phyloP scores from a whole-genome alignment of 2,329 filamentous ascomycete species.

The Cladosporium cucumerinum region DNA sequence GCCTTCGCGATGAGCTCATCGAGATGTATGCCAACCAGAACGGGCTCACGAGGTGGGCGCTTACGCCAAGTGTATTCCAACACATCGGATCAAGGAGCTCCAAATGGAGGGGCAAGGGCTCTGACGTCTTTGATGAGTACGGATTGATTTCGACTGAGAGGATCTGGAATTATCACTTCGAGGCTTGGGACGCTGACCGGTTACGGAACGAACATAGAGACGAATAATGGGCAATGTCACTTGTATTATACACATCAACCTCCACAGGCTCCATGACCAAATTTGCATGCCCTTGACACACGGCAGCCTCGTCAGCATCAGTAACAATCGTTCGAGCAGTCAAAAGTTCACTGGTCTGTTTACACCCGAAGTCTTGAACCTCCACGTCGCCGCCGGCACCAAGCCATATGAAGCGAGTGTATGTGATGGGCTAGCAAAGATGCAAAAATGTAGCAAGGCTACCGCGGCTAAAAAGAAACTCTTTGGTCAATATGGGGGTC shows the following conservation, averaged over 20 bases:
- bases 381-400: not conserved
- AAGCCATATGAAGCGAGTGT: not conserved
- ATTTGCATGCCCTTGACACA: not conserved
- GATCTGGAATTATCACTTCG: not conserved
- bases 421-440: not conserved
- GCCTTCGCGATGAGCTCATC: not conserved
- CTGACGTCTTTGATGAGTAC: not conserved
- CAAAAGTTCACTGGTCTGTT: not conserved
- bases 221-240: not conserved
- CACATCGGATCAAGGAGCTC: slow-evolving; percentile 2
- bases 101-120: not conserved
- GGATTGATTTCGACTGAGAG: not conserved
- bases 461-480: not conserved
- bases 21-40: not conserved
- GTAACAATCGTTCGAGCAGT: not conserved
- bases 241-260: not conserved
- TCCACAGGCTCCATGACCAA: not conserved
- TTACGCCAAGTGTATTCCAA: slow-evolving; percentile 1
- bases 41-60: not conserved
- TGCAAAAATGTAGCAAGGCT: not conserved
- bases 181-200: not conserved
- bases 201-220: not conserved
- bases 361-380: not conserved
- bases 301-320: not conserved
- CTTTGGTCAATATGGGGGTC: slow-evolving; percentile 12